Base-by-base conservation (phyloP, 768 basidiomycete genomes). In the Cystofilobasidium ferigula region DNA sequence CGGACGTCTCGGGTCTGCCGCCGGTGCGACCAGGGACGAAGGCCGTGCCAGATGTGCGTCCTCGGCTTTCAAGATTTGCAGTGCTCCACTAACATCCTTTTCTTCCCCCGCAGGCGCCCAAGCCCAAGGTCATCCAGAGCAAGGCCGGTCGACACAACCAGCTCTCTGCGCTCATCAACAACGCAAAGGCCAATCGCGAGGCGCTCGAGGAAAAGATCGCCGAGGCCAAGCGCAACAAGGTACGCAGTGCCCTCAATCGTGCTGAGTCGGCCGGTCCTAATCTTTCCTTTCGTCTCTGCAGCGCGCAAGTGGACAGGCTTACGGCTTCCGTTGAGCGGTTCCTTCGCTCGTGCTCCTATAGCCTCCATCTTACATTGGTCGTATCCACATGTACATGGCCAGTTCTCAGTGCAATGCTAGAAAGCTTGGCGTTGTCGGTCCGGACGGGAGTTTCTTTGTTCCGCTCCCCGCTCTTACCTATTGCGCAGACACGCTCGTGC, bases 161-260 rank as follows among this genome's bases (percentile, higher is more conserved):
- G 45, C 61, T 68, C n/a, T 68, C 67, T 24, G 56, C 67, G 20
- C 67, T 68, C 47, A 57, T 68, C 35, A n/a, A 62, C 14, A 68
- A 63, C 48, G 67, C 67, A 24, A 61, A 68, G 45, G 42, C 61
- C 43, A 68, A 68, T 35, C 53, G 60, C 7, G 54, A 42, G 14
- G 56, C 61, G 22, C 40, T 68, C 34, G 67, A 68, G 47, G 67
- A 68, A 28, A 61, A 68, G 47, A 68, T 68, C 61, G 67, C 67
- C 4, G 57, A 58, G 26, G 61, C 67, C 8, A 68, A 68, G 62
- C 42, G 61, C n/a, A 68, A 68, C 67, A 68, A 68, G 59, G 64
- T 65, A 13, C 20, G 64, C 40, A 18, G 35, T 45, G 22, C 36
- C 42, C 51, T 48, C 34, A 3, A 20, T 28, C 40, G 38, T 34